Base-by-base conservation (phyloP, 2,329 filamentous ascomycete species). In the Aspergillus chevalieri region DNA sequence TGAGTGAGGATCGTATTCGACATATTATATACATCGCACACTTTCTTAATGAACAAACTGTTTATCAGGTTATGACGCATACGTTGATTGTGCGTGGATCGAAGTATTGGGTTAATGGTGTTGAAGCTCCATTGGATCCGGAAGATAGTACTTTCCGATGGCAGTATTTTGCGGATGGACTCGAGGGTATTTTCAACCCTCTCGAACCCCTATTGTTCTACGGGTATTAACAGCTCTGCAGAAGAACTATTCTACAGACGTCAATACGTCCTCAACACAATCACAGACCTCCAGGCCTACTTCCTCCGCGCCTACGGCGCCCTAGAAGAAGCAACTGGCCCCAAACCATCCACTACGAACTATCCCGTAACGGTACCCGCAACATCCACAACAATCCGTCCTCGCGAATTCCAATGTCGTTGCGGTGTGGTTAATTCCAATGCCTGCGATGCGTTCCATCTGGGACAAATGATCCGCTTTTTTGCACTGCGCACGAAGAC, bases 391-490 rank as follows among this genome's bases (percentile, higher is more conserved):
- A 52, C 55, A 22, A 44, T 54, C 10, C 60, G 57, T 44, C 48
- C 56, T 2, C 63, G 63, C 17, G 57, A 57, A 10, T 64, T 65
- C 17, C 71, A 74, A 58, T 74, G 72, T 50, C 68, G 67, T 26
- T 68, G 66, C 43, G 70, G 64, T 9, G 66, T 71, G 49, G 67
- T 60, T 41, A 73, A 73, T 39, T 71, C 70, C 6, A 66, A 62
- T 41, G 65, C 69, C 47, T 74, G 72, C 50, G 72, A 74, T 49
- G 61, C 68, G 4, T 74, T 74, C 49, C 71, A 74, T 41, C 58
- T 74, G 1, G 72, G 72, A 10, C 69, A 74, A 53, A 73, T 73
- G 62, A 61, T 67, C 17, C 67, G 69, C 8, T 74, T 74, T 51
- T 72, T 74, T 38, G 54, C 65, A 4, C 52, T 70, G 28, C 65